Evolutionary conservation across 2,329 filamentous ascomycete genomes (phyloP).

Genomic region (Fusarium avenaceum): DNA sequence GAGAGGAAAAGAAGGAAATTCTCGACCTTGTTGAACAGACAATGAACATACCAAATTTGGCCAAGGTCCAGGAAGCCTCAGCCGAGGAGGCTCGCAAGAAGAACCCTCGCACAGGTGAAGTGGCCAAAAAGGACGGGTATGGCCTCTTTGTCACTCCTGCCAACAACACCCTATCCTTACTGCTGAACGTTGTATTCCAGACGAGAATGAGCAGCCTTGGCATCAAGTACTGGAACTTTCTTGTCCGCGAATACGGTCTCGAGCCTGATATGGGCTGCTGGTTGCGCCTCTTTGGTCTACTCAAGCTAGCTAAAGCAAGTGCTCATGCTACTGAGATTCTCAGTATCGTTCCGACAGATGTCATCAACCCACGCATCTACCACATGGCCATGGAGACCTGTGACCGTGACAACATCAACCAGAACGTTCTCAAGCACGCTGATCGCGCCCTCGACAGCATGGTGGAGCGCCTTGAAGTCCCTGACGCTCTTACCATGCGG

Average conservation of each 20-base stretch:
- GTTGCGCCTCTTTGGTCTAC: slow-evolving; percentile 74
- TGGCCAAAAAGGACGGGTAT: slow-evolving; percentile 30
- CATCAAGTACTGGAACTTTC: slow-evolving; percentile 81
- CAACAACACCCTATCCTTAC: slow-evolving; percentile 74
- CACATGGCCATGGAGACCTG: slow-evolving; percentile 81
- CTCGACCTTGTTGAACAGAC: slow-evolving; percentile 84
- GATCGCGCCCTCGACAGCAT: slow-evolving; percentile 75
- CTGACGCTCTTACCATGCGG: slow-evolving; percentile 66
- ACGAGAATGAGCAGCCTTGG: slow-evolving; percentile 73
- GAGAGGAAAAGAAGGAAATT: slow-evolving; percentile 76
- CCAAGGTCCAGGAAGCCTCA: slow-evolving; percentile 46
- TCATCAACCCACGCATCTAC: slow-evolving; percentile 69
- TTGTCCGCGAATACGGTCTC: slow-evolving; percentile 74
- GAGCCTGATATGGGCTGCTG: slow-evolving; percentile 80
- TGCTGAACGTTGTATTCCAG: slow-evolving; percentile 74
- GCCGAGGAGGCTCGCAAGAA: slow-evolving; percentile 15
- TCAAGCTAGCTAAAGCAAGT: slow-evolving; percentile 76
- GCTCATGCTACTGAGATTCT: slow-evolving; percentile 72
- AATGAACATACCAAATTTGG: slow-evolving; percentile 76
- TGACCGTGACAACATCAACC: slow-evolving; percentile 81
- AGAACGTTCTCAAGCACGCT: slow-evolving; percentile 75
- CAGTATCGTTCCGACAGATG: slow-evolving; percentile 61
- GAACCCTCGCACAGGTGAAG: slow-evolving; percentile 9
- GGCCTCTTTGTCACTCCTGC: slow-evolving; percentile 60
- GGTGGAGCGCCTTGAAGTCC: slow-evolving; percentile 56